These are phyloP conservation scores for Thelonectria discophora DNA, from an alignment of 2,329 filamentous ascomycete species.

Conservation along the genomic window DNA sequence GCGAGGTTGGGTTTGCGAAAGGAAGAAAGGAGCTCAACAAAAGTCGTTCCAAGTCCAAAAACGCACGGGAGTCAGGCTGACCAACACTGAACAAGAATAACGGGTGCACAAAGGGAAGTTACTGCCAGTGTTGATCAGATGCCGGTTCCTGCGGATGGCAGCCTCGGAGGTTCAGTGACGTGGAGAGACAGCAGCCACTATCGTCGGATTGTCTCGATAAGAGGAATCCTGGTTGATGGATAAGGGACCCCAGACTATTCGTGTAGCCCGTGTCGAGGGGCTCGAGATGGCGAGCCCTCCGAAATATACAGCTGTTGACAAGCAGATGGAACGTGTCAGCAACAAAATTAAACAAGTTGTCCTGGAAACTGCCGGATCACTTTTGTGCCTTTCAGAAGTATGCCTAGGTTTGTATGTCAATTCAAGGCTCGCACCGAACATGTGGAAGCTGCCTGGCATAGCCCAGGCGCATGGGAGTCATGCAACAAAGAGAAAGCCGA, in stretches of 20 bases:
- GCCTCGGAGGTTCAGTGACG: constrained; percentile 20
- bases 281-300: background rate
- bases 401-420: background rate
- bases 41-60: background rate
- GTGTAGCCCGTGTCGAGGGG: constrained; percentile 4
- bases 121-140: constrained; percentile 7
- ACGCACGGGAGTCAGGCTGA: background rate
- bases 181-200: constrained; percentile 8
- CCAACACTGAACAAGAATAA: constrained; percentile 1
- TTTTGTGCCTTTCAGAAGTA: no score
- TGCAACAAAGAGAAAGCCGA: background rate
- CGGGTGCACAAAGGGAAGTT: background rate
- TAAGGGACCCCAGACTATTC: constrained; percentile 22
- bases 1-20: background rate
- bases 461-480: background rate
- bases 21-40: background rate
- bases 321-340: no score
- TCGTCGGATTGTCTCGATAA: constrained; percentile 2
- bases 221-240: constrained; percentile 14
- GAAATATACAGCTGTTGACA: no score
- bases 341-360: no score
- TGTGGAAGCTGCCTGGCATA: background rate
- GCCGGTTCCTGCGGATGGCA: constrained; percentile 12
- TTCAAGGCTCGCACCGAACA: background rate
- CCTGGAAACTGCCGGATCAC: no score